Base-by-base conservation (phyloP, 2,329 filamentous ascomycete genomes). In the Chrysosporium keratinophilum region DNA sequence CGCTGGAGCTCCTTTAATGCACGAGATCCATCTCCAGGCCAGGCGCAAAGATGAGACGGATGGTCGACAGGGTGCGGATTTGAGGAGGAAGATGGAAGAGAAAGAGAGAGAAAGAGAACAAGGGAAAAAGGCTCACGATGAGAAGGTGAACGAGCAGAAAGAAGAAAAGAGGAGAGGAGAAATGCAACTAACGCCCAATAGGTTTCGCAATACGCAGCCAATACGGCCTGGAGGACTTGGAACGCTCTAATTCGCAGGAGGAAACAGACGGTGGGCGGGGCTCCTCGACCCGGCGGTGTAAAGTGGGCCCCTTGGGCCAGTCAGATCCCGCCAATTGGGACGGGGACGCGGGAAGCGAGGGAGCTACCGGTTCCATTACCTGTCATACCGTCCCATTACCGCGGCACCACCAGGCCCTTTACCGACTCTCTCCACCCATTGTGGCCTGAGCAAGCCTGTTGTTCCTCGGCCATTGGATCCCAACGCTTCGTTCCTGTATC, bases 131-230 rank as follows among this genome's bases (percentile, higher is more conserved):
- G 10, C 10, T 23, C 23, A 46, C 12, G 20, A 46, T 23, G 41
- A 40, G 40, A n/a, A 31, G 33, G 34, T 28, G 20, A 17, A 44
- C 2, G 33, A 45, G 35, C 10, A 48, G 50, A 40, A 7, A 46
- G 43, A 45, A 37, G 46, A 34, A 42, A 33, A 17, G 37, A 44
- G 37, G 35, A 48, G 54, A 56, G 51, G 47, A 52, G 41, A 52
- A 50, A 41, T 4, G 19, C 47, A 42, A 17, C 49, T 20, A 51
- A 10, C n/a, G 33, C 28, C 45, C 14, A 51, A 19, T 34, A 14
- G 41, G 39, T 28, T 34, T 42, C 39, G 45, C 43, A 41, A 56
- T 49, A 23, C 43, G 50, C 47, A 9, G 42, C 28, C 47, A 53
- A 54, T 45, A 52, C 48, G 50, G 50, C 50, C n/a, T 10, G 23